Evolutionary conservation across 805 yeast genomes (phyloP).

Genomic region (Blastobotrys attinorum): DNA sequence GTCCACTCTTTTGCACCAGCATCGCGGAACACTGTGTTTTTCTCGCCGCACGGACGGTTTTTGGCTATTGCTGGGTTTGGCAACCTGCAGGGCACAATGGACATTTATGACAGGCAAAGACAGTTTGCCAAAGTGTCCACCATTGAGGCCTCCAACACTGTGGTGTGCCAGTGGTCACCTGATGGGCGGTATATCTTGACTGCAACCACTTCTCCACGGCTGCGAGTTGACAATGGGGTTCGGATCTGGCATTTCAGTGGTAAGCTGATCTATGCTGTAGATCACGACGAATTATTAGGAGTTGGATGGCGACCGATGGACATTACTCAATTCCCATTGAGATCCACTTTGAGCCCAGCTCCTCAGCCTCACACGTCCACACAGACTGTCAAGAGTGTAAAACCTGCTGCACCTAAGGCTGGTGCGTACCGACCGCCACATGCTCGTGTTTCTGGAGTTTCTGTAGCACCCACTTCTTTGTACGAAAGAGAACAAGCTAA

Average conservation of each 20-base stretch:
- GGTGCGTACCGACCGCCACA: constrained; percentile 98
- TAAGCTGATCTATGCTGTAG: constrained; percentile 65
- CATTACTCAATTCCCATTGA: constrained; percentile 47
- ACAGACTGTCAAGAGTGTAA: constrained; percentile 33
- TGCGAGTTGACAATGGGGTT: constrained; percentile 93
- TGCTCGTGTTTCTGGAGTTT: constrained; percentile 49
- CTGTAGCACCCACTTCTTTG: constrained; percentile 25
- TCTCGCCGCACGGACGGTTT: constrained; percentile 90
- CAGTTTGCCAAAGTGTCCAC: constrained; percentile 72
- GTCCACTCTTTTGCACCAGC: constrained; percentile 78
- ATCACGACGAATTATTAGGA: constrained; percentile 70
- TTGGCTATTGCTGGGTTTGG: constrained; percentile 96
- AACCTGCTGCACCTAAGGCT: constrained; percentile 37
- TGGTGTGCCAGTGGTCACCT: constrained; percentile 98
- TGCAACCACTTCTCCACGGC: constrained; percentile 94
- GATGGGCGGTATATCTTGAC: constrained; percentile 90
- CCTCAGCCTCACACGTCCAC: constrained; percentile 70
- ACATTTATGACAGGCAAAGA: constrained; percentile 84
- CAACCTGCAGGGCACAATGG: constrained; percentile 93
- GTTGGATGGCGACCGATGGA: constrained; percentile 80
- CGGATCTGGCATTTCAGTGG: constrained; percentile 93
- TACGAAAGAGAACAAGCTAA: constrained; percentile 20
- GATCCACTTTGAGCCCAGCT: constrained; percentile 33
- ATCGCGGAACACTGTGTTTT: constrained; percentile 81
- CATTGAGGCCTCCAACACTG: constrained; percentile 87